A percentile compares a stretch with the other conserved stretches of the same genome.
Conservation (phyloP, 257 asterid species). For the Gynochthodes officinalis region DNA sequence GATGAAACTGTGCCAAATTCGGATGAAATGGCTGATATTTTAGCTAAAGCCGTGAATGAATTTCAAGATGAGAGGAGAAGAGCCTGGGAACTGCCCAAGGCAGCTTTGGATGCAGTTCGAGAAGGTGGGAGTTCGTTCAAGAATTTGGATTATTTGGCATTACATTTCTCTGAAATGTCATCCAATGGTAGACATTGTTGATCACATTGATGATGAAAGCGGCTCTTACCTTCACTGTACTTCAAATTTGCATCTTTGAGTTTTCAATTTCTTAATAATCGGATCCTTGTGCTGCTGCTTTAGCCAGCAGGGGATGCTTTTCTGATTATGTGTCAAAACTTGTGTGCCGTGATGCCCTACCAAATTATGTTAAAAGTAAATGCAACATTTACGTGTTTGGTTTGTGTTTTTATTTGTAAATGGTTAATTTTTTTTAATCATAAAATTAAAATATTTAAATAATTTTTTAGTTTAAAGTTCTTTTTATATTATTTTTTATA, state of each 20-base stretch:
- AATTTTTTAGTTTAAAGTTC: too few species aligned
- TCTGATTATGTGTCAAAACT: too few species aligned
- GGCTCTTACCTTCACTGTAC: not conserved
- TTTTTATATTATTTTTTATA: too few species aligned
- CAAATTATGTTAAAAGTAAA: too few species aligned
- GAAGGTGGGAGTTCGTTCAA: conserved; percentile 56
- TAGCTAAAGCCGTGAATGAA: conserved; percentile 25
- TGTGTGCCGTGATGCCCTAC: too few species aligned
- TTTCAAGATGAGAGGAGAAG: conserved; percentile 30
- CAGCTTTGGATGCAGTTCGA: conserved; percentile 41
- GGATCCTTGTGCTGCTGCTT: not conserved
- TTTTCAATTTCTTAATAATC: not conserved
- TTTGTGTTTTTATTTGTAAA: too few species aligned
- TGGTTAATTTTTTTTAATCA: too few species aligned
- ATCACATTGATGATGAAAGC: not conserved
- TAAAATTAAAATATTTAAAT: too few species aligned
- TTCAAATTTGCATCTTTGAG: too few species aligned
- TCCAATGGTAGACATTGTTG: not conserved
- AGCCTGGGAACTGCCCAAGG: conserved; percentile 22
- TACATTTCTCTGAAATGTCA: conserved; percentile 23
- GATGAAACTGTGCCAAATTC: conserved; percentile 38
- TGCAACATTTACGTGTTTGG: too few species aligned
- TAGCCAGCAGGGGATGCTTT: too few species aligned
- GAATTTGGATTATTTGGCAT: conserved; percentile 34
- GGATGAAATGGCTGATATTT: conserved; percentile 27